Base-by-base conservation (phyloP, 208 protist species). In the Crithidia mellificae region DNA sequence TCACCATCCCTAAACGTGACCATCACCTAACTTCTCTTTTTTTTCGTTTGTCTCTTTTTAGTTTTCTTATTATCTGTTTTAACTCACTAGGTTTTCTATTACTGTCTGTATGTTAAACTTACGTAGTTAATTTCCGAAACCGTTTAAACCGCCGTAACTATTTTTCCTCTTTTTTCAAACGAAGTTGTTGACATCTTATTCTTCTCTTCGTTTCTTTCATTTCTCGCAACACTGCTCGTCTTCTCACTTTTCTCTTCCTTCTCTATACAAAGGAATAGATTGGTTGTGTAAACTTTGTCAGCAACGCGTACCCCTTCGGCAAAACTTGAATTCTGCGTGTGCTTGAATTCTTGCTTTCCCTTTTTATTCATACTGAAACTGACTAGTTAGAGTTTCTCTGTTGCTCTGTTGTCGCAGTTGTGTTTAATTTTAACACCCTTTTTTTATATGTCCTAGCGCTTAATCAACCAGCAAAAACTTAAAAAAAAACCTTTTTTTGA, bases 251-350 rank as follows among this genome's bases (percentile, higher is more conserved):
- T n/a, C 41, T 15, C 41, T 55, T 55, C 50, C 22, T 55, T 8
- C 29, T 57, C 15, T 22, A 38, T 57, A 39, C 32, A 41, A 57
- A 57, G 32, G 53, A 57, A 43, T 11, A 38, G 34, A 38, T 5
- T 38, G 34, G 5, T 5, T 38, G 5, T 38, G 34, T 38, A 11
- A 5, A 38, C 5, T 11, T 38, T 5, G 11, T 38, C 34, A 5
- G 11, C 29, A 43, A 9, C n/a, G 29, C 11, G 8, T 29, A 8
- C n/a, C 30, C 43, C 6, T 9, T 34, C 27, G 12, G 22, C 12
- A 27, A 30, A 27, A 34, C 49, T 54, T 54, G 49, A 54, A 25
- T 14, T 22, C 7, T 34, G 27, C 49, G 25, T 54, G 27, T 34
- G 22, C 49, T 14, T 54, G 49, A 7, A 5, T 46, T 46, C 46